Conservation (phyloP, 495 filamentous ascomycete genomes). For the Xylaria telfairii region DNA sequence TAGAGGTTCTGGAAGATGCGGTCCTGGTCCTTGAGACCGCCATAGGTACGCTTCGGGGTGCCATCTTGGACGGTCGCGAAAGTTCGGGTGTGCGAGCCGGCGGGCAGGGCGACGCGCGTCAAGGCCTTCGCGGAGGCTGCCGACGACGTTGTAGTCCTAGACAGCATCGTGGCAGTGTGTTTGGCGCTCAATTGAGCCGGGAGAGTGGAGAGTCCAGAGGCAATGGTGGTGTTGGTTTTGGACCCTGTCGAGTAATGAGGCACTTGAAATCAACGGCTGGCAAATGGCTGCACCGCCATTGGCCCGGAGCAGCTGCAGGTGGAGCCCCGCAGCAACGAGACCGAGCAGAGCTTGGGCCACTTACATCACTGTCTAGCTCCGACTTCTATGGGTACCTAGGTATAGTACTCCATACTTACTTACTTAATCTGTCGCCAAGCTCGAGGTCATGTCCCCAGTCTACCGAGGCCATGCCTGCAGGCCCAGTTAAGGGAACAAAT, state of each 20-base stretch:
- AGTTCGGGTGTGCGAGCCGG: slow-evolving; percentile 45
- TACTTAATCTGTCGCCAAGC: no score
- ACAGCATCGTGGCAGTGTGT: slow-evolving; percentile 49
- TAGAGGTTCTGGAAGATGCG: slow-evolving; percentile 99
- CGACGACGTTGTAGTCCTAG: slow-evolving; percentile 53
- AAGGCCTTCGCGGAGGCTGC: slow-evolving; percentile 50
- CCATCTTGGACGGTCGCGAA: slow-evolving; percentile 92
- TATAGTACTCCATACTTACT: not conserved
- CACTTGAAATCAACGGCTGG: slow-evolving; percentile 34
- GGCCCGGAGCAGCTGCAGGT: slow-evolving; percentile 22
- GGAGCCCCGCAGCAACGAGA: slow-evolving; percentile 17
- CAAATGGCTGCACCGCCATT: slow-evolving; percentile 38
- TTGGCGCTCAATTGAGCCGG: slow-evolving; percentile 54
- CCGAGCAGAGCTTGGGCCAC: slow-evolving; percentile 28
- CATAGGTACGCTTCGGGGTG: slow-evolving; percentile 72
- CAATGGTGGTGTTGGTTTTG: slow-evolving; percentile 31
- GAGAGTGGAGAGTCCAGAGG: slow-evolving; percentile 50
- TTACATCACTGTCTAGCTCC: not conserved
- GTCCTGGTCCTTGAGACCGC: slow-evolving; percentile 91
- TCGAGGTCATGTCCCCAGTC: no score
- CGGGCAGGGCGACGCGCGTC: slow-evolving; percentile 44
- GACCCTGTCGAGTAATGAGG: slow-evolving; percentile 37
- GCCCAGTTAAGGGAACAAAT: no score
- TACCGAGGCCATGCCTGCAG: no score
- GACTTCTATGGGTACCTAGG: not conserved